phyloP scores from a whole-genome alignment of 2,329 filamentous ascomycete species.

The Eurotiales sp. region DNA sequence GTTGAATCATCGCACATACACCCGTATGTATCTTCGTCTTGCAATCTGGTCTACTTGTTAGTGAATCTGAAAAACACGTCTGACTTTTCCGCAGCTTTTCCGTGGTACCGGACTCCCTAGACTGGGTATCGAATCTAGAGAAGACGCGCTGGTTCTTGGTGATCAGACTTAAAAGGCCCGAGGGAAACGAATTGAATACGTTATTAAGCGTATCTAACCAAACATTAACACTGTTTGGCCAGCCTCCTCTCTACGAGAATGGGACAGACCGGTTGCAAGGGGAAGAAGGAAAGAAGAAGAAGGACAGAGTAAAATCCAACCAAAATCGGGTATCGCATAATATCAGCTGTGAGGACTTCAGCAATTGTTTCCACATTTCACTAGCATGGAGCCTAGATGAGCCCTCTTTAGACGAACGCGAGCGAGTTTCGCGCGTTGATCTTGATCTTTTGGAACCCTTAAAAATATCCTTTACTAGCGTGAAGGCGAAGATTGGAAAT shows the following conservation, averaged over 20 bases:
- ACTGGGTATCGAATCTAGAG: constrained; percentile 66
- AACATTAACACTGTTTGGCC: constrained; percentile 56
- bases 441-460: constrained; percentile 37
- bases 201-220: constrained; percentile 67
- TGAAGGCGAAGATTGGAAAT: constrained; percentile 76
- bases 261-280: constrained; percentile 18
- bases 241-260: constrained; percentile 65
- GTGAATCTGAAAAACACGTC: not conserved
- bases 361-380: constrained; percentile 75
- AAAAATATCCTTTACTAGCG: constrained; percentile 53
- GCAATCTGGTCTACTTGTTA: no score
- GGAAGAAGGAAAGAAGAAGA: constrained; percentile 11
- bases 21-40: constrained; percentile 36
- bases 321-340: constrained; percentile 18
- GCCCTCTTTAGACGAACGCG: constrained; percentile 45
- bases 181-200: constrained; percentile 54
- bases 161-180: constrained; percentile 54
- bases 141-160: constrained; percentile 79
- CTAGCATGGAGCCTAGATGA: constrained; percentile 74
- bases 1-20: constrained; percentile 42
- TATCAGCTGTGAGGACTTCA: constrained; percentile 34
- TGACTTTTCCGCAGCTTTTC: constrained; percentile 43
- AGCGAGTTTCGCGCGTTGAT: constrained; percentile 24
- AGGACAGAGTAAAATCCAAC: no score
- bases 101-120: constrained; percentile 45